Evolutionary conservation across 1,284 basidiomycete species (phyloP).

Genomic region (Leccinum huronense): DNA sequence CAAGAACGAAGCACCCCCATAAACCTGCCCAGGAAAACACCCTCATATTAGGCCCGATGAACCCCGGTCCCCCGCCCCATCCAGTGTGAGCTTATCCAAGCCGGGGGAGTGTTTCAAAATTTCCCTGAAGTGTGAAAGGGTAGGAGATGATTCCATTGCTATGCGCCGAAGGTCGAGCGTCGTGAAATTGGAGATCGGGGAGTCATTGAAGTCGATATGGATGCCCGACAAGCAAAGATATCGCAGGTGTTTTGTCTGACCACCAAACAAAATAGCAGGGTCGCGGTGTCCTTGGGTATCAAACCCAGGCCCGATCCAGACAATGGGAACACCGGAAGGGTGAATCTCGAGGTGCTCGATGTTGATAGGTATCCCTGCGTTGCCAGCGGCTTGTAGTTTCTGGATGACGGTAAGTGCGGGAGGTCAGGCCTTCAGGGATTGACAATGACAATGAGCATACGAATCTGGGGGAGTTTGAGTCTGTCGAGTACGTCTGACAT

Average conservation of each 20-base stretch:
- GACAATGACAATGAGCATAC: slow-evolving; percentile 54
- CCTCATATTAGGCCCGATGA: too few relatives aligned
- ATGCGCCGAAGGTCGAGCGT: slow-evolving; percentile 61
- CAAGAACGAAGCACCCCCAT: too few relatives aligned
- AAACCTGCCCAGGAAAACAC: too few relatives aligned
- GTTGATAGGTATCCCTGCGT: slow-evolving; percentile 35
- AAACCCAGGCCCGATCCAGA: slow-evolving; percentile 43
- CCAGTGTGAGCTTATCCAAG: slow-evolving; percentile 52
- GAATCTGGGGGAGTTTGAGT: slow-evolving; percentile 52
- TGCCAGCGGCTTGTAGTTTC: slow-evolving; percentile 41
- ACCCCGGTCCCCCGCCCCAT: slow-evolving; percentile 35
- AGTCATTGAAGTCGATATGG: slow-evolving; percentile 52
- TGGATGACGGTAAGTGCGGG: slow-evolving; percentile 48
- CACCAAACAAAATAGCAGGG: slow-evolving; percentile 47
- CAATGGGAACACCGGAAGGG: slow-evolving; percentile 43
- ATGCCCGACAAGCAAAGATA: slow-evolving; percentile 55
- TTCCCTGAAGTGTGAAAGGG: slow-evolving; percentile 46
- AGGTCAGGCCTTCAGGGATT: slow-evolving; percentile 42
- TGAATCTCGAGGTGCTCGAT: slow-evolving; percentile 62
- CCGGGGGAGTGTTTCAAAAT: slow-evolving; percentile 49
- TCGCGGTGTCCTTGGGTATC: slow-evolving; percentile 34
- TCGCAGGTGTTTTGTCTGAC: slow-evolving; percentile 42
- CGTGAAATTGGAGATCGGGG: slow-evolving; percentile 49
- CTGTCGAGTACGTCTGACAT: slow-evolving; percentile 46
- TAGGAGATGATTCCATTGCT: slow-evolving; percentile 48